These are phyloP conservation scores for Hypoxylon sp. DNA, from an alignment of 2,329 filamentous ascomycete genomes.

Conservation along the genomic window DNA sequence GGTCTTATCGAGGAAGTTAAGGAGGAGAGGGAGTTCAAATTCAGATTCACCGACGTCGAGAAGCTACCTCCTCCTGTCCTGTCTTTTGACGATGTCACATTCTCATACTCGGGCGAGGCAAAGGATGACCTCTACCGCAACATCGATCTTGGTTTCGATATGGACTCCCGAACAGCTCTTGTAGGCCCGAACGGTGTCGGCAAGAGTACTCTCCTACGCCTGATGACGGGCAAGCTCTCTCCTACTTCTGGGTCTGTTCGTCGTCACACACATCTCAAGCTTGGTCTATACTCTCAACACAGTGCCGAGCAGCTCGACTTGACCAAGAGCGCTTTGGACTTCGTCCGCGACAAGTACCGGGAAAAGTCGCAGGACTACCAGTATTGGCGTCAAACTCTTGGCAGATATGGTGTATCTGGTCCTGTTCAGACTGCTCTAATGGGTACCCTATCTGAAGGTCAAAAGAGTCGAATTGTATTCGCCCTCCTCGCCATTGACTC, in stretches of 20 bases:
- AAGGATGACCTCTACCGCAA: constrained; percentile 96
- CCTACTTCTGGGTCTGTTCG: constrained; percentile 86
- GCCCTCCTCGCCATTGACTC: constrained; percentile 94
- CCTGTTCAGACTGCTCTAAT: constrained; percentile 97
- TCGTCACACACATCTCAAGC: constrained; percentile 97
- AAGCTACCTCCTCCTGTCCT: constrained; percentile 98
- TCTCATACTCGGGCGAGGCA: constrained; percentile 92
- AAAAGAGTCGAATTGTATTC: constrained; percentile 98
- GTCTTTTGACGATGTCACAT: constrained; percentile 96
- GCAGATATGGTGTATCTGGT: constrained; percentile 92
- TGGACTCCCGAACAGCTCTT: constrained; percentile 97
- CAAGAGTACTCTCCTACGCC: constrained; percentile 94
- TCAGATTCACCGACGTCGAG: constrained; percentile 98
- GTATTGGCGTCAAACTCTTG: constrained; percentile 98
- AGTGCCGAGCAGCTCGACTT: constrained; percentile 98
- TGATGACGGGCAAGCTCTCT: constrained; percentile 96
- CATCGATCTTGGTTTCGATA: constrained; percentile 98
- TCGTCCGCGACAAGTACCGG: constrained; percentile 94
- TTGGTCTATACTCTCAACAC: constrained; percentile 98
- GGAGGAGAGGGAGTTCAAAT: constrained; percentile 91
- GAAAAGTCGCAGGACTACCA: constrained; percentile 96
- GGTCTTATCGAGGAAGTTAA: constrained; percentile 95
- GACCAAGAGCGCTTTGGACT: constrained; percentile 97
- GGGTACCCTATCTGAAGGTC: constrained; percentile 96
- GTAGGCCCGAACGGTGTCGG: constrained; percentile 99